Evolutionary conservation across 257 asterid species (phyloP).

Genomic region (Thymus quinquecostatus): DNA sequence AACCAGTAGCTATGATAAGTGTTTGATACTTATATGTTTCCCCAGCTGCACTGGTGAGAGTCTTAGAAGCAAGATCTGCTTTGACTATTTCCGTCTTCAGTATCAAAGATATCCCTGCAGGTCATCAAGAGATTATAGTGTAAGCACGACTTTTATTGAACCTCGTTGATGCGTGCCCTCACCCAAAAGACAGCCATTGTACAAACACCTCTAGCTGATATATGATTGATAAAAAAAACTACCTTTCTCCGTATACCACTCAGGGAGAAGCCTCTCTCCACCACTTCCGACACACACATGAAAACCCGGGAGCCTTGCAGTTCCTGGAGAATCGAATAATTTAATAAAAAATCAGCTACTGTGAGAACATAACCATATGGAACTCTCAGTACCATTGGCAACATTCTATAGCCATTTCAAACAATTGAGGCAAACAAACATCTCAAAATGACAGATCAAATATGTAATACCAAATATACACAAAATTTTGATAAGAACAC

Average conservation of each 20-base stretch:
- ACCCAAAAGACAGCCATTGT: background rate
- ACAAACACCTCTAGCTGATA: background rate
- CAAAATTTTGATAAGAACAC: background rate
- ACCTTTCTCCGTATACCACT: conserved; percentile 92
- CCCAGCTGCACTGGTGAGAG: conserved; percentile 64
- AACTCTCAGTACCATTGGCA: background rate
- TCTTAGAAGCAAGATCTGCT: conserved; percentile 76
- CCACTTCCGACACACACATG: conserved; percentile 94
- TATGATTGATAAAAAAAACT: conserved; percentile 6
- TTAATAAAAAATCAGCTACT: background rate
- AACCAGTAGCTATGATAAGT: conserved; percentile 84
- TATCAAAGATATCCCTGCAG: conserved; percentile 57
- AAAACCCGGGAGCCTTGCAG: conserved; percentile 90
- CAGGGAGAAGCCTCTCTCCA: conserved; percentile 88
- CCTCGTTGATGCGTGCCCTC: conserved; percentile 6
- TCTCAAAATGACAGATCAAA: conserved; percentile 6
- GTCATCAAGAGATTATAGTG: conserved; percentile 28
- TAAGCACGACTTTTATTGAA: conserved; percentile 3
- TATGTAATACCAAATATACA: background rate
- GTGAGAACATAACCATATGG: background rate
- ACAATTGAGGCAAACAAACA: background rate
- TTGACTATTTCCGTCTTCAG: conserved; percentile 75
- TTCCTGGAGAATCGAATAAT: conserved; percentile 47
- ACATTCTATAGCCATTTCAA: background rate
- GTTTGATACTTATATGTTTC: conserved; percentile 59